phyloP scores from a whole-genome alignment of 768 basidiomycete genomes.

The Fomitopsis pulvina region DNA sequence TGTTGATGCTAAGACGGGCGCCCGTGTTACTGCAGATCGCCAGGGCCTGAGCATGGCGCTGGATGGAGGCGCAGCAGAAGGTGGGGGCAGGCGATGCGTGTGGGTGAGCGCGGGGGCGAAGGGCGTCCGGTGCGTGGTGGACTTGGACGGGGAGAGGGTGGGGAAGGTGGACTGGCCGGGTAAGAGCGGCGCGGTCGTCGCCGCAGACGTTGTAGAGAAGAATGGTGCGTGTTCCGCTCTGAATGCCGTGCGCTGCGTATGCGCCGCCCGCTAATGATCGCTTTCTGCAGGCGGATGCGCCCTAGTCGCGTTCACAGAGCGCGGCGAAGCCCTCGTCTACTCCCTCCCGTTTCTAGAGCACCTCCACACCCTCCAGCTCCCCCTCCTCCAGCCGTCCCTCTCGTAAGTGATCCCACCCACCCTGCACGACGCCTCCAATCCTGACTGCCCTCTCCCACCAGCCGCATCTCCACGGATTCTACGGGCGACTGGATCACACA shows the following conservation, averaged over 20 bases:
- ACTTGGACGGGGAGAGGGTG: slow-evolving; percentile 61
- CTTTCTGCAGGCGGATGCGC: slow-evolving; percentile 31
- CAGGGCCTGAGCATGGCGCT: slow-evolving; percentile 33
- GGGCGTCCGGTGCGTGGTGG: slow-evolving; percentile 47
- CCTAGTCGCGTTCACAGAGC: slow-evolving; percentile 50
- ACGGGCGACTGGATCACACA: slow-evolving; percentile 50
- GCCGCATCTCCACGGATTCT: slow-evolving; percentile 37
- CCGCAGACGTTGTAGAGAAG: slow-evolving; percentile 51
- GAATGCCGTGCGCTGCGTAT: background rate
- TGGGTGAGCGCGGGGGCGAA: slow-evolving; percentile 52
- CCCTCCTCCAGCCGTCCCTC: slow-evolving; percentile 13
- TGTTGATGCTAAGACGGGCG: slow-evolving; percentile 48
- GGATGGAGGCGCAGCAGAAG: slow-evolving; percentile 11
- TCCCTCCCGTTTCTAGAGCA: slow-evolving; percentile 59
- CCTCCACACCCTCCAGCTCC: slow-evolving; percentile 34
- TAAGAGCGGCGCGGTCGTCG: slow-evolving; percentile 43
- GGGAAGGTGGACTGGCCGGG: slow-evolving; percentile 59
- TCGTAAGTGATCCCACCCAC: slow-evolving; percentile 10
- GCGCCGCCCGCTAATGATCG: background rate
- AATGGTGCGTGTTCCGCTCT: slow-evolving; percentile 38
- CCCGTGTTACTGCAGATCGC: slow-evolving; percentile 35
- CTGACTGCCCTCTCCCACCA: slow-evolving; percentile 2
- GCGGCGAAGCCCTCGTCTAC: slow-evolving; percentile 43
- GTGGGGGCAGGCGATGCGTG: slow-evolving; percentile 22
- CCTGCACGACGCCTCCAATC: no score